A percentile compares a stretch with the other conserved stretches of the same genome.
phyloP scores from a whole-genome alignment of 148 eudicot genomes.

The Rhododendron henanense region DNA sequence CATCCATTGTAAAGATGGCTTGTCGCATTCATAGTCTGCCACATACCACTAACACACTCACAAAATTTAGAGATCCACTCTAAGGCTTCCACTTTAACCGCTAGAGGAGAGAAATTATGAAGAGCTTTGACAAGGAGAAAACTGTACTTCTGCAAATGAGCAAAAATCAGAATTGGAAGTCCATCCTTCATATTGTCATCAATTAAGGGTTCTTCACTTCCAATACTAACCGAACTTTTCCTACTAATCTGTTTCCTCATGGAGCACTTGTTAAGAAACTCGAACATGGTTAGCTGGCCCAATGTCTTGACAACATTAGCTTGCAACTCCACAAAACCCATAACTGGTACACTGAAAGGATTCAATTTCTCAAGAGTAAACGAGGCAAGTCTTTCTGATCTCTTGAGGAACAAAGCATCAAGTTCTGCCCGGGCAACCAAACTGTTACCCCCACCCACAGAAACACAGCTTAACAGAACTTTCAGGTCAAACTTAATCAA shows the following conservation, averaged over 20 bases:
- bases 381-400: constrained; percentile 55
- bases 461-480: constrained; percentile 67
- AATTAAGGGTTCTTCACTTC: constrained; percentile 17
- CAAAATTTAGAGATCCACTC: constrained; percentile 65
- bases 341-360: constrained; percentile 45
- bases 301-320: constrained; percentile 54
- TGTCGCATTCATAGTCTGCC: constrained; percentile 34
- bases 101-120: constrained; percentile 57
- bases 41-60: constrained; percentile 42
- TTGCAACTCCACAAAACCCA: constrained; percentile 55
- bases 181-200: constrained; percentile 24
- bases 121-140: constrained; percentile 57
- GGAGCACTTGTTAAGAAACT: constrained; percentile 61
- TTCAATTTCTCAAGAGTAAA: constrained; percentile 45
- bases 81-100: constrained; percentile 69
- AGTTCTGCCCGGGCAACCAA: constrained; percentile 45
- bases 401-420: constrained; percentile 44
- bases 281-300: constrained; percentile 50
- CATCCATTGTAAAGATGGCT: constrained; percentile 42
- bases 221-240: constrained; percentile 21
- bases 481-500: constrained; percentile 76
- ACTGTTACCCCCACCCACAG: constrained; percentile 41
- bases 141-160: constrained; percentile 57
- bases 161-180: constrained; percentile 29
- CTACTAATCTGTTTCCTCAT: constrained; percentile 20